These are phyloP conservation scores for Scedosporium aurantiacum DNA, from an alignment of 2,329 filamentous ascomycete genomes.

Conservation along the genomic window DNA sequence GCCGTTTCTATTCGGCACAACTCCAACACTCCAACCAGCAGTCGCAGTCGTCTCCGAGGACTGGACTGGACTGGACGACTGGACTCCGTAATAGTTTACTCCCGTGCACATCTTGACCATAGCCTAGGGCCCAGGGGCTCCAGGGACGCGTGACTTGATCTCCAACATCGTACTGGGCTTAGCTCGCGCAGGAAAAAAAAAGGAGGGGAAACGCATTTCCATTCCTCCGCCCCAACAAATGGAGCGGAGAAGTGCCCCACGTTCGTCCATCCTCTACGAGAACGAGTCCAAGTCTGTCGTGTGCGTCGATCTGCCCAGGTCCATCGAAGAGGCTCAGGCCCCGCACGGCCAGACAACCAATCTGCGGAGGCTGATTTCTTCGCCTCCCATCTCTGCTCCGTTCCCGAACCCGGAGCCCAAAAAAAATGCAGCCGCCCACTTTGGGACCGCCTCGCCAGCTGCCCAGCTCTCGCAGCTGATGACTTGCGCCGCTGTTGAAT, in stretches of 20 bases:
- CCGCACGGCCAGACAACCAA: slow-evolving; percentile 22
- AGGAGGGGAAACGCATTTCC: not conserved
- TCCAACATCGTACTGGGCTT: no score
- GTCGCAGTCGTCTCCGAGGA: no score
- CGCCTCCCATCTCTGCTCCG: slow-evolving; percentile 12
- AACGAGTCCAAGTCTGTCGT: slow-evolving; percentile 32
- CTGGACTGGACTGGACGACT: no score
- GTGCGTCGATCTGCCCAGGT: slow-evolving; percentile 58
- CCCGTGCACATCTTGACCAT: no score
- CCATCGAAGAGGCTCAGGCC: slow-evolving; percentile 56
- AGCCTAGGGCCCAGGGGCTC: no score
- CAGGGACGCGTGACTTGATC: no score
- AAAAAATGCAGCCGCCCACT: not conserved
- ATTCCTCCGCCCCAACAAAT: not conserved
- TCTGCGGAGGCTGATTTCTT: slow-evolving; percentile 32
- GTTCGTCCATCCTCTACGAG: slow-evolving; percentile 22
- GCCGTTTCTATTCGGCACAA: not conserved
- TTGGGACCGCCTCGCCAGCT: slow-evolving; percentile 22
- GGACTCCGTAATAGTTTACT: no score
- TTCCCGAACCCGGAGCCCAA: slow-evolving; percentile 3
- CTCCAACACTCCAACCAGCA: no score
- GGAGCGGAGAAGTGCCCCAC: not conserved
- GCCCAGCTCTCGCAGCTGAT: slow-evolving; percentile 45
- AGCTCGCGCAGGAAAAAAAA: no score
- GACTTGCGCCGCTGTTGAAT: slow-evolving; percentile 33